Conservation (phyloP, 2,329 filamentous ascomycete species). For the Exophiala sideris region DNA sequence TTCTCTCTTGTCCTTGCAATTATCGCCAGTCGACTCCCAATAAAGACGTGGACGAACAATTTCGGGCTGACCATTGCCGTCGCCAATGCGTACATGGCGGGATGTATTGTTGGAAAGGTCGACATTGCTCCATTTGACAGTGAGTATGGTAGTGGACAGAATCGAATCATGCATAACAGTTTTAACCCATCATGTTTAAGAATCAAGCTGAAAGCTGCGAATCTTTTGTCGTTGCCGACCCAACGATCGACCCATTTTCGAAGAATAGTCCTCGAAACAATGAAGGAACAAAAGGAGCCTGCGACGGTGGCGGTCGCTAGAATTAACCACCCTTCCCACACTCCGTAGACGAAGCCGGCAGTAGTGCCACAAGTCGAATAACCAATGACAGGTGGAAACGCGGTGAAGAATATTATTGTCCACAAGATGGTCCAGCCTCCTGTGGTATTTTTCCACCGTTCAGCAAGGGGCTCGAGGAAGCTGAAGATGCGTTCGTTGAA, state of each 20-base stretch:
- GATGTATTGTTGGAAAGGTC: constrained; percentile 84
- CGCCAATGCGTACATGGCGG: constrained; percentile 71
- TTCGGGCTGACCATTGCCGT: constrained; percentile 83
- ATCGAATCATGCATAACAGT: constrained; percentile 83
- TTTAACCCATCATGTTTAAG: constrained; percentile 86
- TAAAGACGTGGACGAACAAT: constrained; percentile 85
- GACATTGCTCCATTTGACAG: constrained; percentile 91
- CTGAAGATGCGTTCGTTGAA: constrained; percentile 79
- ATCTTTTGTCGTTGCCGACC: constrained; percentile 78
- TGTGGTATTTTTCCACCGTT: constrained; percentile 69
- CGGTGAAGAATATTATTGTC: constrained; percentile 68
- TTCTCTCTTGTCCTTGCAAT: constrained; percentile 79
- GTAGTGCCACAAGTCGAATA: constrained; percentile 75
- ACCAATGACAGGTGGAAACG: constrained; percentile 83
- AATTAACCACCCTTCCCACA: constrained; percentile 75
- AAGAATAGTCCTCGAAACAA: constrained; percentile 75
- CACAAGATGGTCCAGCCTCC: constrained; percentile 75
- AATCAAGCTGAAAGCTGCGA: constrained; percentile 82
- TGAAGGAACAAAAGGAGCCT: constrained; percentile 75
- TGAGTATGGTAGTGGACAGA: constrained; percentile 90
- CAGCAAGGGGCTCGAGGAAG: constrained; percentile 67
- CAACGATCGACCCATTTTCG: constrained; percentile 74
- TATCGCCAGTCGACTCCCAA: constrained; percentile 76
- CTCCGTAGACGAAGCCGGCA: constrained; percentile 67
- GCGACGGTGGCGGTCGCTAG: constrained; percentile 73